A percentile compares a stretch with the other conserved stretches of the same genome.
Conservation (phyloP, 2,329 filamentous ascomycete genomes). For the Stemphylium vesicarium region DNA sequence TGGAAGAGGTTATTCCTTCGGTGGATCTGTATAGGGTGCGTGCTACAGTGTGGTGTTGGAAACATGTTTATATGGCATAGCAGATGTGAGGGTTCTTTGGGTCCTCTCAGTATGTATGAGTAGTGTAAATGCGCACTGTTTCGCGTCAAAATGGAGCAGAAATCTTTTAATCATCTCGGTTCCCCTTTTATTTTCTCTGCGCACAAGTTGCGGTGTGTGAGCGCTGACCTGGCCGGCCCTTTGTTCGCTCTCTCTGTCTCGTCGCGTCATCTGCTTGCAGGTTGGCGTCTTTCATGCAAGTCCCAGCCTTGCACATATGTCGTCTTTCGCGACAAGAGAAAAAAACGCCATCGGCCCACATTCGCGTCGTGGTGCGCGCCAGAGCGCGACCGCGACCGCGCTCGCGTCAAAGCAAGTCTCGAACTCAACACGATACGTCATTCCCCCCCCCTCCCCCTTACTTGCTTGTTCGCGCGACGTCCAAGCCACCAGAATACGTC, state of each 20-base stretch:
- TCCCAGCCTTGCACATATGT: slow-evolving; percentile 1
- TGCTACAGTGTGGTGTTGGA: slow-evolving; percentile 13
- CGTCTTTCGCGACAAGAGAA: background rate
- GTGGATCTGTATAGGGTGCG: slow-evolving; percentile 18
- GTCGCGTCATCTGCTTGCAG: background rate
- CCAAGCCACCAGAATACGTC: slow-evolving; percentile 11
- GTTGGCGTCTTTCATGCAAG: background rate
- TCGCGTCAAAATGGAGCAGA: slow-evolving; percentile 29
- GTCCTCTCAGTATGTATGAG: slow-evolving; percentile 28
- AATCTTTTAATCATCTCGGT: background rate
- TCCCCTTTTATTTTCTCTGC: background rate
- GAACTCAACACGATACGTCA: slow-evolving; percentile 16
- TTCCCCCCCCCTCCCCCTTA: slow-evolving; percentile 7
- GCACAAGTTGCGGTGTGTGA: background rate
- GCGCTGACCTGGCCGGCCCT: too few species aligned
- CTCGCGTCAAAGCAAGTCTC: background rate
- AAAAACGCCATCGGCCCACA: background rate
- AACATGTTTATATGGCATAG: slow-evolving; percentile 9
- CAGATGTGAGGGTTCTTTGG: slow-evolving; percentile 5
- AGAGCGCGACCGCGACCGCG: background rate
- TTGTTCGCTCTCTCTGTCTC: too few species aligned
- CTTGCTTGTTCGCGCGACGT: slow-evolving; percentile 5
- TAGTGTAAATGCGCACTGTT: slow-evolving; percentile 25
- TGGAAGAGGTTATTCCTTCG: slow-evolving; percentile 34
- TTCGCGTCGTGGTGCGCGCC: background rate